A percentile compares a stretch with the other conserved stretches of the same genome.
Conservation (phyloP, 495 filamentous ascomycete genomes). For the Penicillium alfredii region DNA sequence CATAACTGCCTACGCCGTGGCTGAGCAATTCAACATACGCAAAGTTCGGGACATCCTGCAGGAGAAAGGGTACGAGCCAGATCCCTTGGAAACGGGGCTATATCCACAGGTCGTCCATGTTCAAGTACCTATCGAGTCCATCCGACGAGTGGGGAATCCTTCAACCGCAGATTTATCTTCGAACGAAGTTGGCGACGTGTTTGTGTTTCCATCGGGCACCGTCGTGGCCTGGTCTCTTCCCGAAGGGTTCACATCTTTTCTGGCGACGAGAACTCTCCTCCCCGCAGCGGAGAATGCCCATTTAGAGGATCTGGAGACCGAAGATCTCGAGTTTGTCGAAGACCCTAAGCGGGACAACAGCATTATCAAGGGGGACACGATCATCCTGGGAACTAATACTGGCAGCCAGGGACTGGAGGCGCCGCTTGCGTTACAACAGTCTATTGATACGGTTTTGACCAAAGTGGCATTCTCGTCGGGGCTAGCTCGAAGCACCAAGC, state of each 20-base stretch:
- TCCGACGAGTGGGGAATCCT: slow-evolving; percentile 44
- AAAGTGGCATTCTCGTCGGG: slow-evolving; percentile 97
- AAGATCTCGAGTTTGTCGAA: slow-evolving; percentile 82
- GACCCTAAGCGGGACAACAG: slow-evolving; percentile 70
- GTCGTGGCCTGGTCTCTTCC: slow-evolving; percentile 86
- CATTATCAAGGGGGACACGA: slow-evolving; percentile 80
- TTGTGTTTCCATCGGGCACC: slow-evolving; percentile 97
- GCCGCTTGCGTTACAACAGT: slow-evolving; percentile 24
- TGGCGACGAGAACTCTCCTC: slow-evolving; percentile 68
- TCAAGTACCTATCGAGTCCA: slow-evolving; percentile 51
- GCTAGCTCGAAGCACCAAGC: slow-evolving; percentile 88
- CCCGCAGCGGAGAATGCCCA: slow-evolving; percentile 73
- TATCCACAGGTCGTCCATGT: slow-evolving; percentile 64
- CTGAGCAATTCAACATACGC: slow-evolving; percentile 79
- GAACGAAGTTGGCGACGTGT: slow-evolving; percentile 74
- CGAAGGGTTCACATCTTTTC: slow-evolving; percentile 57
- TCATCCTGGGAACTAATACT: slow-evolving; percentile 74
- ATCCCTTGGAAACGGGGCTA: slow-evolving; percentile 55
- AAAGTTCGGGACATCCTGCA: slow-evolving; percentile 63
- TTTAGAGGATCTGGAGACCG: slow-evolving; percentile 63
- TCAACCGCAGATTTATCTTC: slow-evolving; percentile 52
- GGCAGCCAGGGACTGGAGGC: slow-evolving; percentile 8
- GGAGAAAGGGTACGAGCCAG: slow-evolving; percentile 60
- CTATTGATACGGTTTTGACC: slow-evolving; percentile 72
- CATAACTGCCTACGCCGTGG: slow-evolving; percentile 77